Evolutionary conservation across 768 basidiomycete species (phyloP), one percentile per base, ranked within the genome.

Genomic region (Termitomyces eurrhizus): DNA sequence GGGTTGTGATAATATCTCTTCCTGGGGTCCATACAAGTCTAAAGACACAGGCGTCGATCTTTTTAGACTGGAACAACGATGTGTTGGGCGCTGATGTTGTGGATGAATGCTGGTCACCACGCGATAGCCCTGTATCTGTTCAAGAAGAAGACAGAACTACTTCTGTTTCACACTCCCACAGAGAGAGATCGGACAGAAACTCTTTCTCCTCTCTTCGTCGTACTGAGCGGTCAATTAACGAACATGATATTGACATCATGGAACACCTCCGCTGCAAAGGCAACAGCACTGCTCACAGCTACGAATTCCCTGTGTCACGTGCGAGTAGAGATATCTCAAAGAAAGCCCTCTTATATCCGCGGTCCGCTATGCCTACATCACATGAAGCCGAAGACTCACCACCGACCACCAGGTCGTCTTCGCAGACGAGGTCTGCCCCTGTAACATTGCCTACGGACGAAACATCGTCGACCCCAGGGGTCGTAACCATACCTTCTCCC

Each of bases 31-130:
- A 83, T 46, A 65, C 70, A 18, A 82, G 77, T 62, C 73, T 88
- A 41, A 83, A 78, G 59, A 74, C 75, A 24, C 85, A 87, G 55
- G 86, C 85, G 0, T 81, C 84, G 0, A 66, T 75, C 6, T 77
- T 78, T 42, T 66, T 85, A 33, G 81, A 85, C 58, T 88, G 83
- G 83, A 71, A 70, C 37, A 64, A 62, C 12, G 77, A 77, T 24
- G 67, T 80, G 24, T 65, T 80, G 46, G 70, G 68, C 36, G 64
- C 67, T 35, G 58, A 65, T 36, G 52, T 57, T 29, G 56, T 37
- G n/a, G 64, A 67, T 12, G 61, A 67, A 32, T 42, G 4, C 32
- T 56, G 52, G 56, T 36, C 59, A 32, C 44, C 51, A 45, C 56
- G 13, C 13, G 41, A 39, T 51, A 54, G 51, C 7, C 36, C 32